Evolutionary conservation across 1,284 basidiomycete species (phyloP), one percentile per base, ranked within the genome.

Genomic region (Pisolithus thermaeus): DNA sequence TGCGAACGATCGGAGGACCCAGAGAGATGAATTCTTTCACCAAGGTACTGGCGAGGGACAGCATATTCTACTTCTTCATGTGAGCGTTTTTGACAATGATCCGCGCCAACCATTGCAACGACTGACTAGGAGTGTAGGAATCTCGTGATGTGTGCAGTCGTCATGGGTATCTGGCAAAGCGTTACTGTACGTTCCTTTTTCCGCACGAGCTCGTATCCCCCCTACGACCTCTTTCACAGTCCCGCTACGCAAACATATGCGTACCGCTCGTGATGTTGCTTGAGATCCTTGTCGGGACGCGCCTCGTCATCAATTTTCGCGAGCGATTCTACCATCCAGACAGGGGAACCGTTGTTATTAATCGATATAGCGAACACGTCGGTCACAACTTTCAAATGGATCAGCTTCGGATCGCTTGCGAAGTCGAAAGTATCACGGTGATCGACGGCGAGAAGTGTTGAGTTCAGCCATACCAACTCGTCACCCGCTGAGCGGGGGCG

Each of bases 201-300:
- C 11, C 23, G 7, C 27, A 36, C 32, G 27, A 18, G 30, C 22
- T 35, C 9, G 30, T 9, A 0, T 30, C 30, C 30, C 5, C 41
- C 12, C 20, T 16, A 8, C n/a, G 30, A 30, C 30, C 32, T 35
- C 41, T 22, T 32, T 30, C 40, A 18, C 38, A 65, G 64, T 54
- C 47, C 4, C 32, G 56, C 16, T 63, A 65, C 18, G 65, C 67
- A 9, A 69, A 64, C 16, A 51, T 68, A 46, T 68, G 61, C 28
- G 49, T 64, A n/a, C 66, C 64, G 2, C 57, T 65, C 27, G 63
- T 69, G 41, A 67, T 68, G 67, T 45, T 68, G 8, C 55, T 65
- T 22, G 67, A 69, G 38, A 56, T 64, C 18, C 27, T 68, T n/a
- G 52, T 68, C 14, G 67, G 64, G 0, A 67, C 66, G n/a, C 55